These are phyloP conservation scores for Fusarium caatingaense DNA, from an alignment of 2,329 filamentous ascomycete genomes.

Conservation along the genomic window DNA sequence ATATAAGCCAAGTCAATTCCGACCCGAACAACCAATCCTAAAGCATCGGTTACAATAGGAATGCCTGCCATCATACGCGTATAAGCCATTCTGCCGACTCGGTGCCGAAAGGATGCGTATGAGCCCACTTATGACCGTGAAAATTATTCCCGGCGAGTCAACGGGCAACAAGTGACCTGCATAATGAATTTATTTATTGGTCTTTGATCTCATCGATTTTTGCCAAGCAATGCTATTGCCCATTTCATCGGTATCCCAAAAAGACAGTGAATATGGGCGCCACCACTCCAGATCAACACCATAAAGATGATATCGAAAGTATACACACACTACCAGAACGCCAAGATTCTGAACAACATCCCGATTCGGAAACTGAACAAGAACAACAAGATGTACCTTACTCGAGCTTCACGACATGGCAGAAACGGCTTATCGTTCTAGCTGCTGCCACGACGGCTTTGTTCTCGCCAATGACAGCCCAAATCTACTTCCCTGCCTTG, in stretches of 20 bases:
- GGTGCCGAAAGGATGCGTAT: slow-evolving; percentile 27
- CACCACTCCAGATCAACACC: background rate
- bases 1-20: background rate
- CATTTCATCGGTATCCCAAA: background rate
- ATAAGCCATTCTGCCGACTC: slow-evolving; percentile 23
- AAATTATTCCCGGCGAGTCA: slow-evolving; percentile 1
- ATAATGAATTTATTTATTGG: slow-evolving; percentile 22
- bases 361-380: background rate
- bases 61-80: background rate
- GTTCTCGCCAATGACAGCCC: slow-evolving; percentile 60
- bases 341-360: slow-evolving; percentile 27
- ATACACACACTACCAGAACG: background rate
- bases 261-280: slow-evolving; percentile 15
- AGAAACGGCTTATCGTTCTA: slow-evolving; percentile 57
- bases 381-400: slow-evolving; percentile 44
- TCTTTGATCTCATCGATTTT: background rate
- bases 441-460: slow-evolving; percentile 54
- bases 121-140: slow-evolving; percentile 15
- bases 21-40: background rate
- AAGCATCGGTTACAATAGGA: background rate
- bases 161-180: slow-evolving; percentile 8
- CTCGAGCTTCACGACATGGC: slow-evolving; percentile 54
- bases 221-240: background rate
- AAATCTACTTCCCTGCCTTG: slow-evolving; percentile 67
- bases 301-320: slow-evolving; percentile 2